phyloP scores from a whole-genome alignment of 2,329 filamentous ascomycete genomes.

The Botrytis squamosa region DNA sequence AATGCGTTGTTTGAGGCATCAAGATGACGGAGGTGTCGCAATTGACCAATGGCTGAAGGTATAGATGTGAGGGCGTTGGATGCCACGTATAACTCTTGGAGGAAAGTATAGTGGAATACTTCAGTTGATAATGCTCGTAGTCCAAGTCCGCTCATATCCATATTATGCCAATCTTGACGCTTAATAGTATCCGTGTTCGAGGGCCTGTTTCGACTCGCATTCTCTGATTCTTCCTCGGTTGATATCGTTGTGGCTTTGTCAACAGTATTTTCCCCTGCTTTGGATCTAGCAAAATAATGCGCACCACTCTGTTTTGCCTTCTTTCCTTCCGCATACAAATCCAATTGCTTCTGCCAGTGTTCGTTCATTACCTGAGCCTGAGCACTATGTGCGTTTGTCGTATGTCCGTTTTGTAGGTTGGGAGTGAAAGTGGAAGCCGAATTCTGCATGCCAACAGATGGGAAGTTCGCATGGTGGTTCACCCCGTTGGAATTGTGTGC shows the following conservation, averaged over 20 bases:
- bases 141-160: conserved; percentile 96
- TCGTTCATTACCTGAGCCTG: conserved; percentile 57
- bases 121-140: conserved; percentile 76
- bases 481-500: conserved; percentile 54
- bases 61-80: conserved; percentile 84
- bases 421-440: conserved; percentile 57
- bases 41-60: conserved; percentile 76
- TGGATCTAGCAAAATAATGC: conserved; percentile 70
- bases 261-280: conserved; percentile 63
- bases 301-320: conserved; percentile 62
- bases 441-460: conserved; percentile 63
- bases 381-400: conserved; percentile 47
- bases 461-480: conserved; percentile 59
- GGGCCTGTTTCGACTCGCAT: conserved; percentile 52
- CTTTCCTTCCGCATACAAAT: conserved; percentile 74
- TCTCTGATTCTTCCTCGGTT: conserved; percentile 51
- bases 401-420: conserved; percentile 58
- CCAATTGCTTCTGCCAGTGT: conserved; percentile 87
- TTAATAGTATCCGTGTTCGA: conserved; percentile 66
- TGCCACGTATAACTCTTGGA: conserved; percentile 89
- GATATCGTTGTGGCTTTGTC: conserved; percentile 49
- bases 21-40: conserved; percentile 78
- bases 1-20: conserved; percentile 90
- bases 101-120: conserved; percentile 83
- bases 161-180: conserved; percentile 83